These are phyloP conservation scores for Tephrocybe sp. DNA, from an alignment of 768 basidiomycete species.

Conservation along the genomic window DNA sequence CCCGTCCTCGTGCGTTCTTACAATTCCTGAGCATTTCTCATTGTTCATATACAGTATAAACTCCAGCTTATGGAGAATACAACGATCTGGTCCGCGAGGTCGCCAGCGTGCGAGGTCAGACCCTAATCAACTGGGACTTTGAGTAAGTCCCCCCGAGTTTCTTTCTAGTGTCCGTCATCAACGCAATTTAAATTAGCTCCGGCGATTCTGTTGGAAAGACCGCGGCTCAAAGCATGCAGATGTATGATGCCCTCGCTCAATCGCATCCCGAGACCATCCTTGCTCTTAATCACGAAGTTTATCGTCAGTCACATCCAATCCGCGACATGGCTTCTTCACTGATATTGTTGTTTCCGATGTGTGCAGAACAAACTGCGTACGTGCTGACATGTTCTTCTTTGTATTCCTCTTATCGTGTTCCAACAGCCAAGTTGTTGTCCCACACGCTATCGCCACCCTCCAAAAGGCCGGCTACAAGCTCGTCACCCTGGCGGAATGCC, in stretches of 20 bases:
- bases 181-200: constrained; percentile 18
- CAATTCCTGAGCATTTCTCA: neutral
- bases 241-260: constrained; percentile 22
- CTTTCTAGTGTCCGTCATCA: neutral
- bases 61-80: constrained; percentile 39
- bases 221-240: constrained; percentile 18
- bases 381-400: constrained; percentile 1
- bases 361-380: constrained; percentile 25
- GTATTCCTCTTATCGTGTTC: neutral
- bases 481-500: constrained; percentile 40
- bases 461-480: constrained; percentile 33
- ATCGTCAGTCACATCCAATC: constrained; percentile 16
- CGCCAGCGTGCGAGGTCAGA: constrained; percentile 29
- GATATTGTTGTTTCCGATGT: neutral
- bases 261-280: constrained; percentile 28
- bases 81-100: constrained; percentile 36
- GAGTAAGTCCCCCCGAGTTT: constrained; percentile 27
- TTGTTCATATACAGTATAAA: neutral
- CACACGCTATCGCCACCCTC: constrained; percentile 28
- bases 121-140: constrained; percentile 37
- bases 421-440: constrained; percentile 21
- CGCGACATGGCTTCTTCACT: neutral
- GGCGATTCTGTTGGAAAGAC: constrained; percentile 29
- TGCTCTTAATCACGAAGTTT: constrained; percentile 35
- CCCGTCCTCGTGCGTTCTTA: constrained; percentile 35